Evolutionary conservation across 176 grass and related monocot species (phyloP).

Genomic region (Raddia distichophylla): DNA sequence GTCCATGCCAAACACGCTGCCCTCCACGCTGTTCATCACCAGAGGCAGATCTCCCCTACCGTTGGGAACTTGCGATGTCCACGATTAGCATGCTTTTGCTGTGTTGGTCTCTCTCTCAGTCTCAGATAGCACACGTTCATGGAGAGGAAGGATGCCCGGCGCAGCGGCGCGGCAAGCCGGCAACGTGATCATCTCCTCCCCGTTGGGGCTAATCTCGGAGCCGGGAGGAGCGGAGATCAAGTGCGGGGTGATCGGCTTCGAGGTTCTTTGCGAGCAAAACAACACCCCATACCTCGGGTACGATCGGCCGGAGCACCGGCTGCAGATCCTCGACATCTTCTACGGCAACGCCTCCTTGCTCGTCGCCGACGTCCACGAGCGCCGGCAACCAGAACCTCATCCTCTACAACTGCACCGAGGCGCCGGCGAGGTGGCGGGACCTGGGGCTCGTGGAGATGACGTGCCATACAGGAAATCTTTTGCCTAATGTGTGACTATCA

Average conservation of each 20-base stretch:
- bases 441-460: neutral
- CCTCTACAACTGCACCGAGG: constrained; percentile 16
- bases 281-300: neutral
- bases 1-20: no score
- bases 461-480: neutral
- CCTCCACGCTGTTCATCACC: no score
- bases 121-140: no score
- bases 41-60: no score
- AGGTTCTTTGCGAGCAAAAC: neutral
- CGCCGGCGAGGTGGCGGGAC: neutral
- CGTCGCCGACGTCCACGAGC: constrained; percentile 27
- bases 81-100: no score
- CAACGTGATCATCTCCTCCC: neutral
- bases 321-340: constrained; percentile 36
- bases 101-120: no score
- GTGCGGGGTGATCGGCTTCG: neutral
- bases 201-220: neutral
- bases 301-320: accelerated
- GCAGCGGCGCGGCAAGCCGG: neutral
- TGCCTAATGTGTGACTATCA: neutral
- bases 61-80: no score
- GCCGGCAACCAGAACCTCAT: neutral
- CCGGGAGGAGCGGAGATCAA: neutral
- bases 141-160: neutral
- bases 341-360: neutral